Evolutionary conservation across 768 basidiomycete genomes (phyloP), one percentile per base, ranked within the genome.

Genomic region (Daedaleopsis sinensis): DNA sequence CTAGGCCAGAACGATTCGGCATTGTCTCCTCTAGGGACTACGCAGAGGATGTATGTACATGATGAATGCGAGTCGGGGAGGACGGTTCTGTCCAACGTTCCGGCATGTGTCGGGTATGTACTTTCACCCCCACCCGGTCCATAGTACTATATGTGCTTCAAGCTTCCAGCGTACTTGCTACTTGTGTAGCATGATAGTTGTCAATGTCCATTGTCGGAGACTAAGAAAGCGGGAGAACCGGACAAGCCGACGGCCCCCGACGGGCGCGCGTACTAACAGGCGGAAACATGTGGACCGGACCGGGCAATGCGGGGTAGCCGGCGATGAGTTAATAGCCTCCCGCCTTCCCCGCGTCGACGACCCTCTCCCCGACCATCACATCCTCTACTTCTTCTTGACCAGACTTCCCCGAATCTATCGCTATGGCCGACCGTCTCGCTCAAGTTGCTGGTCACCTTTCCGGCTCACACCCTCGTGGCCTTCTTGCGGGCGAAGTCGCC

Each of bases 401-500:
- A 49, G 52, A 4, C 38, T 39, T 27, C 43, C 13, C 13, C 38
- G 27, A 15, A 32, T 38, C 9, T 5, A 55, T 49, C 35, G 64
- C 44, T 39, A 76, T 78, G 72, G 63, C 76, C 2, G 68, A 74
- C 19, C 75, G 78, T 67, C 83, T 92, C 46, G 73, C 84, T 49
- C 90, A 91, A 75, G 82, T 93, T 50, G 82, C 90, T 32, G 84
- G 84, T 55, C 91, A 93, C 69, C 74, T 93, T 27, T 81, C 82
- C 39, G 87, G 83, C 68, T 61, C 74, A 21, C 63, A 77, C 57
- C 65, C 72, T 21, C 77, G 80, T 8, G 91, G 91, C 4, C 77
- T 94, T 47, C 79, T 93, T 51, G 81, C 79, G 1, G 90, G 87
- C 7, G 89, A 94, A 68, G 91, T 93, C 9, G 91, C 90, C 16